Conservation (phyloP, 1,284 basidiomycete species). For the Coriolopsis trogii region DNA sequence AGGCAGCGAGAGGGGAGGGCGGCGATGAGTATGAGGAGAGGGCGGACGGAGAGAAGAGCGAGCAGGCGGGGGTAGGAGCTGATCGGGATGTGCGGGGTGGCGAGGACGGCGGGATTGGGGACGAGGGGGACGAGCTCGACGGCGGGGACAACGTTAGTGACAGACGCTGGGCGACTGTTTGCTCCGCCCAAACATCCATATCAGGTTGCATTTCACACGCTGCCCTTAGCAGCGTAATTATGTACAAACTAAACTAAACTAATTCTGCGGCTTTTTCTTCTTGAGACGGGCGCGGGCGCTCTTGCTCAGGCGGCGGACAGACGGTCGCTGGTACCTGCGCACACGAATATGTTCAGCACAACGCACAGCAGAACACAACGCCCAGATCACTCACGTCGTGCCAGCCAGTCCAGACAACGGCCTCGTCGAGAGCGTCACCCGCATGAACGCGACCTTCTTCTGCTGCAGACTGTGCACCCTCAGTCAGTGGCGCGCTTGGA, state of each 20-base stretch:
- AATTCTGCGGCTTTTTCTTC: constrained; percentile 39
- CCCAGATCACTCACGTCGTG: constrained; percentile 63
- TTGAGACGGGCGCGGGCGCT: constrained; percentile 59
- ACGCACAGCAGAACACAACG: not conserved
- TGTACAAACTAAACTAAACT: constrained; percentile 1
- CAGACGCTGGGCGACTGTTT: constrained; percentile 16
- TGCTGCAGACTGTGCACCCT: constrained; percentile 54
- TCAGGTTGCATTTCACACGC: too few species aligned
- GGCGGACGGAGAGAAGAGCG: not conserved
- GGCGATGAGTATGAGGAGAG: not conserved
- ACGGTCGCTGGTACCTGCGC: constrained; percentile 59
- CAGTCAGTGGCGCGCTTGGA: constrained; percentile 1
- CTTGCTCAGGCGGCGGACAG: constrained; percentile 55
- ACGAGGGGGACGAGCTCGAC: not conserved
- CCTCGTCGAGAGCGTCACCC: constrained; percentile 63
- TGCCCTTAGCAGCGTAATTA: not conserved
- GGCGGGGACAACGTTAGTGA: constrained; percentile 11
- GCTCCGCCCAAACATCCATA: constrained; percentile 15
- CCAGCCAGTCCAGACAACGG: constrained; percentile 50
- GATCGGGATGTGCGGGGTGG: not conserved
- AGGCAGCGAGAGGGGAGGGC: not conserved
- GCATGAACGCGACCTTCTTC: constrained; percentile 73
- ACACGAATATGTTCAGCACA: not conserved
- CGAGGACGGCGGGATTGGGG: not conserved
- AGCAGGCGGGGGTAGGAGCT: not conserved